Base-by-base conservation (phyloP, 208 protist species). In the Balamuthia mandrillaris region DNA sequence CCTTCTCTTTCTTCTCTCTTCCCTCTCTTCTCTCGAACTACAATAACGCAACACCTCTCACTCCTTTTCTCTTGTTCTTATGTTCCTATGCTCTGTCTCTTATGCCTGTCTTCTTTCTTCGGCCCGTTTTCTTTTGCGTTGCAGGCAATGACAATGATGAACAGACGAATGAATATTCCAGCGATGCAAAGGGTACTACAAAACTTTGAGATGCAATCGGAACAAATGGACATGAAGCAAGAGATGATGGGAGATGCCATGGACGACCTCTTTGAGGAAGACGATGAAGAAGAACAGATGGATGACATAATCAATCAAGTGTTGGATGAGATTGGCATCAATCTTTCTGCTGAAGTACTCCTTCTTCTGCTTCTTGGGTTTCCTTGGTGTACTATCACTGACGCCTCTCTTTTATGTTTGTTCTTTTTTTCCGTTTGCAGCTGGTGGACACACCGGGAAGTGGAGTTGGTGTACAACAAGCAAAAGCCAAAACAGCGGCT, bases 141-240 rank as follows among this genome's bases (percentile, higher is more conserved):
- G n/a, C 88, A 92, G 81, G 91, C 91, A 31, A 95, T 95, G 94
- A 92, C 92, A 33, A 82, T 84, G 31, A 99, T 99, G 97, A 99
- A 99, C 93, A 94, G 89, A 75, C 91, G 96, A 72, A 97, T 99
- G 94, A 98, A 99, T 79, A 88, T 98, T 31, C 96, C 97, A 0
- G 91, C 94, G 75, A 97, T 99, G 92, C 95, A 98, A 91, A 93
- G 96, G 84, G 98, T 99, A 84, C 98, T 99, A 96, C 94, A 94
- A 75, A 97, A 99, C 88, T 99, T 99, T 90, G 97, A 98, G 90
- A 96, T 97, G 92, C 93, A 98, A 72, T 89, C 81, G 10, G 88
- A 98, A 72, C 94, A 97, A 89, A 98, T 98, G 96, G 96, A 96
- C 42, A 98, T 98, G 96, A 98, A 99, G 93, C 95, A 98, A 83